A percentile compares a stretch with the other conserved stretches of the same genome.
Evolutionary conservation across 305 asterid species (phyloP).

Genomic region (Solanum aculeatissimum): DNA sequence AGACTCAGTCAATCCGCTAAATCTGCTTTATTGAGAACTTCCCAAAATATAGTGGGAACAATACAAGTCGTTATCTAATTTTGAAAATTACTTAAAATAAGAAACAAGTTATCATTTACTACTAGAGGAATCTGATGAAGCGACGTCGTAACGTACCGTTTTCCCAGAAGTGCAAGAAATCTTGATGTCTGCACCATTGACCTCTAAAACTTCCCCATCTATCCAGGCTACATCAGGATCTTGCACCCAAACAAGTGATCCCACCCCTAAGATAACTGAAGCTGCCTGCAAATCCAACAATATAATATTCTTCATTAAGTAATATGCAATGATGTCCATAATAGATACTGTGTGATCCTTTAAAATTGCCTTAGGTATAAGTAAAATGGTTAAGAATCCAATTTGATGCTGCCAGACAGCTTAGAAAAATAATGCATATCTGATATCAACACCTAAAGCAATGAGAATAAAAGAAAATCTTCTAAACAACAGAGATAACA

Average conservation of each 20-base stretch:
- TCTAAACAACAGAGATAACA: background rate
- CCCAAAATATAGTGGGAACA: background rate
- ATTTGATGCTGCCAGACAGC: background rate
- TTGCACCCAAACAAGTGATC: constrained; percentile 16
- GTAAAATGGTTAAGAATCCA: background rate
- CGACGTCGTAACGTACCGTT: background rate
- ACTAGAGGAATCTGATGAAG: background rate
- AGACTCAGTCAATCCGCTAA: background rate
- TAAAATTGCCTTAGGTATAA: background rate
- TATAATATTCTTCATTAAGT: background rate
- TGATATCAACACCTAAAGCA: background rate
- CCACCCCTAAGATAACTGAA: constrained; percentile 1
- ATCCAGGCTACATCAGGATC: constrained; percentile 15
- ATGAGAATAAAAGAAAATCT: background rate
- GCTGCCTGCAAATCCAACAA: background rate
- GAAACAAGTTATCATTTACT: background rate
- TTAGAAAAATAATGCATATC: background rate
- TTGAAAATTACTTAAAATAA: background rate
- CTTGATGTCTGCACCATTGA: constrained; percentile 11
- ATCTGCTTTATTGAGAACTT: background rate
- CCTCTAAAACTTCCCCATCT: constrained; percentile 8
- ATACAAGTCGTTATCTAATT: background rate
- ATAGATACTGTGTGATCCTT: background rate
- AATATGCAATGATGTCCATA: background rate
- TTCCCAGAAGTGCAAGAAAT: constrained; percentile 9